Evolutionary conservation across 257 asterid genomes (phyloP), one percentile per base, ranked within the genome.

Genomic region (Henckelia pumila): DNA sequence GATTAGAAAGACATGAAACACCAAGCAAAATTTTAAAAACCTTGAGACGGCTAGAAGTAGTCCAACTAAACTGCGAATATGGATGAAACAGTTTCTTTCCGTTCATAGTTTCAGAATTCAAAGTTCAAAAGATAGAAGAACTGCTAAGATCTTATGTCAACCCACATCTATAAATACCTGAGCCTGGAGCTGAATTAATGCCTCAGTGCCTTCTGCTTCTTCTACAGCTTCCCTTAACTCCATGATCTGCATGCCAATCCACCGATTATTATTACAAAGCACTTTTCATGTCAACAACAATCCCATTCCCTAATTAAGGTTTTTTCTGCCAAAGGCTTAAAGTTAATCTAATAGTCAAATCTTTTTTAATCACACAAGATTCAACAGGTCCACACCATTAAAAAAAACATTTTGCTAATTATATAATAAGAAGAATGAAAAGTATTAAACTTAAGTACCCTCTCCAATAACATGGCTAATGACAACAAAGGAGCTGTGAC

Each of bases 211-310:
- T 52, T 68, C 76, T 13, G 98, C 93, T 74, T 88, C 98, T n/a
- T 89, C 97, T 59, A 92, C 89, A 32, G 88, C 79, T 80, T 89
- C 98, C 81, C 98, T 86, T 24, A 92, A 76, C 73, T 92, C 97
- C 90, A 92, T 79, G 64, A 92, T 79, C 98, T 89, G 87, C 80
- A 78, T 7, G 56, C 71, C 61, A 67, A 70, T 56, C 61, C 61
- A 58, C 37, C 59, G 5, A 28, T 62, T 14, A 60, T 7, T n/a
- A 28, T 67, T 53, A 13, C 6, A 69, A 22, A 35, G 17, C 26
- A 35, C 28, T 56, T 26, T 11, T 14, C n/a, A n/a, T n/a, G n/a
- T n/a, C n/a, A n/a, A n/a, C n/a, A n/a, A n/a, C n/a, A n/a, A n/a
- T n/a, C n/a, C n/a, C n/a, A n/a, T n/a, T n/a, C n/a, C n/a, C n/a